Evolutionary conservation across 2,329 filamentous ascomycete species (phyloP), one percentile per base, ranked within the genome.

Genomic region (Penicillium sp.): DNA sequence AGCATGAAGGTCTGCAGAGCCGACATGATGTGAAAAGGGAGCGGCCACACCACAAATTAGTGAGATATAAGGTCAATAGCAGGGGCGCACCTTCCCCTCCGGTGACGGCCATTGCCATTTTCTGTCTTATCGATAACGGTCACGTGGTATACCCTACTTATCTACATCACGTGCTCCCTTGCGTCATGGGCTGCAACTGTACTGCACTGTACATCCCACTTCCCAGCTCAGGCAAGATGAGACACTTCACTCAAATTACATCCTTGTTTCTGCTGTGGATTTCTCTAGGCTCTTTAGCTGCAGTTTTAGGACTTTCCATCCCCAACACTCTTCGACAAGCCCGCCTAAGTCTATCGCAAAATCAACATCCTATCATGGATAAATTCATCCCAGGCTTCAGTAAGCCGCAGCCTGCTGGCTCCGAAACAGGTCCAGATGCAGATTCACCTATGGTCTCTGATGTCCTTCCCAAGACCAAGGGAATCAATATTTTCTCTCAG

Each of bases 401-500:
- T 27, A 67, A 70, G 53, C 65, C 70, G 39, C 57, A 57, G 21
- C 58, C 54, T 14, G 51, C 61, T 19, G 48, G 61, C 9, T 37
- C 57, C 2, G 55, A 56, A n/a, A 53, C 22, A 61, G 62, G 65
- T 52, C 60, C 9, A 5, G 39, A 22, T 22, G 39, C 39, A 41
- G 39, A 77, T 69, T 69, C 50, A 48, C 84, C 93, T 31, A 85
- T 91, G 59, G 85, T 98, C 55, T 90, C 89, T 43, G 93, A 98
- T 74, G 88, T 96, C 33, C 87, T 97, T 63, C 89, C 90, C 39
- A 87, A 87, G 63, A 87, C 91, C 54, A 87, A 90, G 65, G 84
- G 82, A 59, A 90, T 96, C 70, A 92, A 91, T 62, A 87, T 93
- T 64, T 98, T 97, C 75, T 89, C 91, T 29, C 86, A 87, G 43